Evolutionary conservation across 805 yeast genomes (phyloP), one percentile per base, ranked within the genome.

Genomic region (Saturnispora sanitii): DNA sequence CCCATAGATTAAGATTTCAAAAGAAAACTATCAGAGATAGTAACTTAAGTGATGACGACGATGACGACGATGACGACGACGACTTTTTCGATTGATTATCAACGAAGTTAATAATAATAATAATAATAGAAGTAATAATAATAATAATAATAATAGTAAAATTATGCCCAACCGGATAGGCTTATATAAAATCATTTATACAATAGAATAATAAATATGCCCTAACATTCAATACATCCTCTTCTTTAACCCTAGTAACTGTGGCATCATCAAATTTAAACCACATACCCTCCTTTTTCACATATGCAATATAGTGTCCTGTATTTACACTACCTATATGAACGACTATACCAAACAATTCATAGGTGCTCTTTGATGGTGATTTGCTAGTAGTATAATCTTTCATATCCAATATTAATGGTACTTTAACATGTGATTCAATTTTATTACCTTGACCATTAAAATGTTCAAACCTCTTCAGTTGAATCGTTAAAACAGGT

Each of bases 281-380:
- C 99, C 99, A 92, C 51, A 73, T 69, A 32, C 74, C 71, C n/a
- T 73, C 65, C 41, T 68, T 73, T 55, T 88, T 90, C 45, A 84
- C 73, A 52, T 79, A 70, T 15, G 92, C 80, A 12, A 88, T 72
- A 57, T 92, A 92, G 59, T 92, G 99, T 9, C 99, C 99, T 2
- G 96, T 92, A 56, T 86, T 86, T 6, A 90, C 92, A 16, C 90
- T 79, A 1, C 99, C 99, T 26, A 77, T 78, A 58, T 92, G 98
- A 51, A 86, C 77, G 8, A 92, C 81, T 25, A 88, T 75, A 2
- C 90, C 95, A 60, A 79, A 86, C 32, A 92, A 68, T 60, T 90
- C 96, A 60, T 82, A 90, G 2, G 76, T 60, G 6, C 30, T 16
- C 8, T 34, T 28, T 12, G 16, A 20, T n/a, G 31, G 39, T 3